Evolutionary conservation across 2,329 filamentous ascomycete genomes (phyloP), one percentile per base, ranked within the genome.

Genomic region (Fusarium nodosum): DNA sequence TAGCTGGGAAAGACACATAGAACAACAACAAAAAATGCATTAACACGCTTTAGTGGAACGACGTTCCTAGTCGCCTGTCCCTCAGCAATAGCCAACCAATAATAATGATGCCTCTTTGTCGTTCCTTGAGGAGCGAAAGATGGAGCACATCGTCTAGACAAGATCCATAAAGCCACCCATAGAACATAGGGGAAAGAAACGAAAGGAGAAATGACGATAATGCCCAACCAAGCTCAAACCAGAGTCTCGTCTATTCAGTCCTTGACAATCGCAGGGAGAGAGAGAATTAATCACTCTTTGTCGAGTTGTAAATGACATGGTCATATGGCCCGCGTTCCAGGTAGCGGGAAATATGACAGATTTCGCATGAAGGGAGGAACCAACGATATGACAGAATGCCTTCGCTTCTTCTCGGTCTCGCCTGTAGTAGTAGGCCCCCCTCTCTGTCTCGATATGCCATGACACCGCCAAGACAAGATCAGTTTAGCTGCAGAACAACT

Each of bases 41-140:
- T 44, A 60, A 68, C 54, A 71, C 52, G 57, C 57, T 67, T 63
- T 34, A 39, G 45, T 51, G 53, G 30, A 26, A 44, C 18, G 44
- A 63, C 41, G 24, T 51, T 28, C 26, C 38, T 66, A 42, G 16
- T 52, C 34, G 28, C 47, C 56, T 22, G 10, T 45, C 55, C 51
- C 51, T 30, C 30, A 30, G 54, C 68, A 36, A 50, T 62, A 46
- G 46, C 48, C 52, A 39, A 42, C 28, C 52, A 53, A 66, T 58
- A 44, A 71, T 38, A 58, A 66, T 63, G 53, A 71, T 69, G 68
- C 22, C 57, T 69, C 64, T 66, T 59, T 39, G 48, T 69, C 51
- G 24, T 36, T 63, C 60, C 66, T 45, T 31, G 61, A 33, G 68
- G 61, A 56, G 46, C 55, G 45, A 55, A 59, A 54, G 52, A 69